phyloP scores from a whole-genome alignment of 306 rosid genomes.

The Castanea sativa region DNA sequence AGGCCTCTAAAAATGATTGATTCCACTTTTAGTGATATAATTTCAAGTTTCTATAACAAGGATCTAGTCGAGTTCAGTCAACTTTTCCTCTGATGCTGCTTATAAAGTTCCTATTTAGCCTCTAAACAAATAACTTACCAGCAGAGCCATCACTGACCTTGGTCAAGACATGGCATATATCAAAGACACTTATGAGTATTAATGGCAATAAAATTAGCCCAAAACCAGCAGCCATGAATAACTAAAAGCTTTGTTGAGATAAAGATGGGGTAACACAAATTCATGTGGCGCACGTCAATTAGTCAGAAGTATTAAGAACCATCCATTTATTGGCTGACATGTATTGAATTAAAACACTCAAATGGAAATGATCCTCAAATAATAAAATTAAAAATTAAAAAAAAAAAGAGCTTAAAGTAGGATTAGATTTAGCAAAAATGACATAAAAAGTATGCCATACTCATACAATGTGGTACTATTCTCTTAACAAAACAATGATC shows the following conservation, averaged over 20 bases:
- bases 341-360: neutral
- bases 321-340: neutral
- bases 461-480: neutral
- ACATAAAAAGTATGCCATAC: neutral
- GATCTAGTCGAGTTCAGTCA: no score
- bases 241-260: neutral
- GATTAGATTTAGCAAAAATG: neutral
- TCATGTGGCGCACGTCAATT: neutral
- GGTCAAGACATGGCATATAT: neutral
- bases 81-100: no score
- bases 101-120: no score
- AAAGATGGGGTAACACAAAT: neutral
- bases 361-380: neutral
- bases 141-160: neutral
- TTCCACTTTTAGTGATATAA: neutral
- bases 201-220: neutral
- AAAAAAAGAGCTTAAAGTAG: neutral
- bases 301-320: neutral
- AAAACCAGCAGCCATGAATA: no score
- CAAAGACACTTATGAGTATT: neutral
- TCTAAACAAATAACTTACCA: no score
- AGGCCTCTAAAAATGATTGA: neutral
- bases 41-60: neutral
- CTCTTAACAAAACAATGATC: no score
- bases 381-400: no score